phyloP scores from a whole-genome alignment of 305 asterid species.

The Coffea humblotiana region DNA sequence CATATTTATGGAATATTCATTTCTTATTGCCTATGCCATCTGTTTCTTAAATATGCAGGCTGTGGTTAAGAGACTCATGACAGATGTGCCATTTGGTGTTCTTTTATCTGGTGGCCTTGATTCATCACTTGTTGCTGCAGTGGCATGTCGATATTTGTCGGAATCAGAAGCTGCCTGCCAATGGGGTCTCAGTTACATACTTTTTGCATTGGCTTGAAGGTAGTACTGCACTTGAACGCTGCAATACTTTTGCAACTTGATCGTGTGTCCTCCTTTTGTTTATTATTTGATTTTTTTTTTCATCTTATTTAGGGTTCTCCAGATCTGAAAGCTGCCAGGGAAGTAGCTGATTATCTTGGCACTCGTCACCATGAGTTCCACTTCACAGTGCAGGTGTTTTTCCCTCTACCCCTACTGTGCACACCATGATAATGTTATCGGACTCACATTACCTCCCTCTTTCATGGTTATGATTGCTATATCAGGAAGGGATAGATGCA shows the following conservation, averaged over 20 bases:
- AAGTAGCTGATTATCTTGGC: conserved; percentile 91
- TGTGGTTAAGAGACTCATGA: conserved; percentile 91
- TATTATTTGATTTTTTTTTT: conserved; percentile 2
- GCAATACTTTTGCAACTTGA: too few relatives aligned
- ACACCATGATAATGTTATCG: conserved; percentile 6
- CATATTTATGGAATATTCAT: neutral
- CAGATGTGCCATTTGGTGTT: conserved; percentile 99
- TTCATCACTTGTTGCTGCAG: conserved; percentile 99
- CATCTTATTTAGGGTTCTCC: conserved; percentile 74
- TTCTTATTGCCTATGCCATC: conserved; percentile 8
- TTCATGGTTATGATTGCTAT: conserved; percentile 35
- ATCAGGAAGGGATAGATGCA: conserved; percentile 98
- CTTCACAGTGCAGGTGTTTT: conserved; percentile 89
- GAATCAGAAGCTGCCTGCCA: conserved; percentile 64
- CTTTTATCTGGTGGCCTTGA: conserved; percentile 99
- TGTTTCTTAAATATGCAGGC: conserved; percentile 55
- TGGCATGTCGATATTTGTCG: conserved; percentile 83
- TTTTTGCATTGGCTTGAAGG: conserved; percentile 94
- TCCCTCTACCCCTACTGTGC: conserved; percentile 10
- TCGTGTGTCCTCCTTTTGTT: neutral
- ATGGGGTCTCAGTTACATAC: conserved; percentile 91
- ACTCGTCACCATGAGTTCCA: conserved; percentile 96
- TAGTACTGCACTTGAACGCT: conserved; percentile 14
- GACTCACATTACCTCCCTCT: conserved; percentile 14
- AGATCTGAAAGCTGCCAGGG: conserved; percentile 93